phyloP scores from a whole-genome alignment of 164 flowering plant species.

The Annona squamosa region DNA sequence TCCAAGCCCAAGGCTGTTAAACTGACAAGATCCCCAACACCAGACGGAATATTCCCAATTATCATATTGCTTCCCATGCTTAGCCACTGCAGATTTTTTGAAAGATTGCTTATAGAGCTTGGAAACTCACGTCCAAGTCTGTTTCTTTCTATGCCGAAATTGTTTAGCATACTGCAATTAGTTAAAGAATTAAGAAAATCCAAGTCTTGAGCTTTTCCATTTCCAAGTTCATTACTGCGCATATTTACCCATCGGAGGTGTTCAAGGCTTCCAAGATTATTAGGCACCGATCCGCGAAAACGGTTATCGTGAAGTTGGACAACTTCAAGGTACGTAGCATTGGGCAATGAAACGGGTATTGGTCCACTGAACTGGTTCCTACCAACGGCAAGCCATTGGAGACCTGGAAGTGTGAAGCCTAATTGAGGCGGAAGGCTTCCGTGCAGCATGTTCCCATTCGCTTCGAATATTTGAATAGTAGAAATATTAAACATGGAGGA shows the following conservation, averaged over 20 bases:
- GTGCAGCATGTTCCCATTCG: neutral
- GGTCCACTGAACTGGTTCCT: neutral
- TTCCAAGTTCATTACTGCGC: neutral
- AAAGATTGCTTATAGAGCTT: too few relatives aligned
- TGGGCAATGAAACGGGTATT: conserved; percentile 4
- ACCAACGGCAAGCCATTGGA: neutral
- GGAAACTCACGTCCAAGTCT: too few relatives aligned
- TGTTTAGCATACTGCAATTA: neutral
- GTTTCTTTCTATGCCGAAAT: too few relatives aligned
- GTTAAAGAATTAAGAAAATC: neutral
- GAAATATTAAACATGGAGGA: neutral
- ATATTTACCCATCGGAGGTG: neutral
- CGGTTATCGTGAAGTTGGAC: neutral
- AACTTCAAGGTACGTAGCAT: neutral
- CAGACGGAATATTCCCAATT: too few relatives aligned
- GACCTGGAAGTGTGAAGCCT: conserved; percentile 24
- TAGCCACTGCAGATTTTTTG: too few relatives aligned
- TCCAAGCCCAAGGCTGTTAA: too few relatives aligned
- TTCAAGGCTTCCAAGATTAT: conserved; percentile 1
- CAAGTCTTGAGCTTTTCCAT: neutral
- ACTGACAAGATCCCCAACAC: too few relatives aligned
- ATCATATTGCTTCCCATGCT: too few relatives aligned
- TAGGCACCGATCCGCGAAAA: conserved; percentile 9
- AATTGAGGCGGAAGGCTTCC: conserved; percentile 21
- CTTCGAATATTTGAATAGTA: neutral